Percentiles rank a stretch among this genome's conserved stretches.
These are phyloP conservation scores for Arachnopeziza araneosa DNA, from an alignment of 2,329 filamentous ascomycete species.

Conservation along the genomic window DNA sequence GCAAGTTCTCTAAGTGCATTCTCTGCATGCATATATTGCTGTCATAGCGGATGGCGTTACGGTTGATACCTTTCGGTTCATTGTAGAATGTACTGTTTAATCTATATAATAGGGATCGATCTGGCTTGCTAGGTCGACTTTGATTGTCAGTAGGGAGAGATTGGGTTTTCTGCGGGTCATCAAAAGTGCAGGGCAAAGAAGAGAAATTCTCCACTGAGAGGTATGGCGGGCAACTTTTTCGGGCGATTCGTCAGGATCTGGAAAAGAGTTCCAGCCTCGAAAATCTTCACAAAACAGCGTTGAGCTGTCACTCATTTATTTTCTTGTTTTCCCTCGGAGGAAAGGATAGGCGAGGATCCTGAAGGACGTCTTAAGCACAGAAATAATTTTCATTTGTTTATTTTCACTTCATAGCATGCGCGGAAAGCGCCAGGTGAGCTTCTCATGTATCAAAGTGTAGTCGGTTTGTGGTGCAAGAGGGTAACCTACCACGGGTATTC, in stretches of 20 bases:
- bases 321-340: slow-evolving; percentile 15
- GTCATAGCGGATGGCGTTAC: slow-evolving; percentile 35
- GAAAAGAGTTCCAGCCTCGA: slow-evolving; percentile 8
- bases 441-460: slow-evolving; percentile 24
- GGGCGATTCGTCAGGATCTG: neutral
- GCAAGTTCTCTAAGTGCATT: slow-evolving; percentile 26
- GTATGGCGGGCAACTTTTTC: neutral
- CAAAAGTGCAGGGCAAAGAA: slow-evolving; percentile 15
- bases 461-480: slow-evolving; percentile 11
- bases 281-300: slow-evolving; percentile 13
- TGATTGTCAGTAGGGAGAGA: slow-evolving; percentile 8
- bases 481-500: slow-evolving; percentile 5
- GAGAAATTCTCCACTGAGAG: neutral
- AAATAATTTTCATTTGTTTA: slow-evolving; percentile 26
- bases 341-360: neutral
- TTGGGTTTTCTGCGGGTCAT: slow-evolving; percentile 16
- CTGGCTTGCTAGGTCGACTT: slow-evolving; percentile 23
- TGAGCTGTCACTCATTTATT: slow-evolving; percentile 15
- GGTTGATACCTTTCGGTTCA: slow-evolving; percentile 34
- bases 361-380: slow-evolving; percentile 4
- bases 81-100: slow-evolving; percentile 36
- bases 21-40: slow-evolving; percentile 30
- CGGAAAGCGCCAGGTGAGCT: slow-evolving; percentile 12
- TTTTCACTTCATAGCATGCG: slow-evolving; percentile 23
- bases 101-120: slow-evolving; percentile 32